Percentiles rank a stretch among this genome's conserved stretches.
Conservation (phyloP, 352 stramenopile species). For the Halophytophthora polymorphica region DNA sequence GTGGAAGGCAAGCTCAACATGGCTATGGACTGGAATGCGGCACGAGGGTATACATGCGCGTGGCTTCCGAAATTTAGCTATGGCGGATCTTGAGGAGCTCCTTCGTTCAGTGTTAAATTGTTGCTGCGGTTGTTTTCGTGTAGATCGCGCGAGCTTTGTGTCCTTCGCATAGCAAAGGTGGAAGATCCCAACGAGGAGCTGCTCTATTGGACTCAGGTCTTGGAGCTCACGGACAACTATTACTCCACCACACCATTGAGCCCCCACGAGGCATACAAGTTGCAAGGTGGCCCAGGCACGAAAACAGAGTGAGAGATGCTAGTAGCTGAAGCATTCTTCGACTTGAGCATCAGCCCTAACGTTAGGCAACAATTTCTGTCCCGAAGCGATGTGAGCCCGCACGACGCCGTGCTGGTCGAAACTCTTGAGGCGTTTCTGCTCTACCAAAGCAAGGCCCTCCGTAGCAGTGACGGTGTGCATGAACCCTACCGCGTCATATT, state of each 20-base stretch:
- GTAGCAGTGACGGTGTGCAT: background rate
- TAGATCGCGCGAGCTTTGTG: constrained; percentile 53
- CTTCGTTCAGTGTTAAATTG: background rate
- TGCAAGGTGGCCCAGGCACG: background rate
- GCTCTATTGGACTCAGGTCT: constrained; percentile 61
- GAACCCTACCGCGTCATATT: constrained; percentile 20
- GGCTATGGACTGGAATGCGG: constrained; percentile 38
- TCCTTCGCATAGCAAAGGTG: constrained; percentile 44
- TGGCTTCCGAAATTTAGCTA: background rate
- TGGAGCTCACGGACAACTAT: constrained; percentile 37
- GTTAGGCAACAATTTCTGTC: constrained; percentile 28
- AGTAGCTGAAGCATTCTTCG: constrained; percentile 42
- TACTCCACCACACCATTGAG: constrained; percentile 27
- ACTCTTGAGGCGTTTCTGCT: constrained; percentile 34
- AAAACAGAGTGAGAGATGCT: constrained; percentile 37
- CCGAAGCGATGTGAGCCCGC: constrained; percentile 9
- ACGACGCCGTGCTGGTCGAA: constrained; percentile 32
- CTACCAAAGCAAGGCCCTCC: constrained; percentile 18
- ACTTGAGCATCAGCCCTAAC: constrained; percentile 21
- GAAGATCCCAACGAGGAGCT: constrained; percentile 74
- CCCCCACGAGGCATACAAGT: background rate
- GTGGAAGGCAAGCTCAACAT: constrained; percentile 74
- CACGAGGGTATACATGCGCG: constrained; percentile 14
- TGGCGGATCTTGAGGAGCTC: background rate
- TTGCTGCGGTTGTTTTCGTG: background rate